These are phyloP conservation scores for Hygrophoropsis aurantiaca DNA, from an alignment of 768 basidiomycete species.

Conservation along the genomic window DNA sequence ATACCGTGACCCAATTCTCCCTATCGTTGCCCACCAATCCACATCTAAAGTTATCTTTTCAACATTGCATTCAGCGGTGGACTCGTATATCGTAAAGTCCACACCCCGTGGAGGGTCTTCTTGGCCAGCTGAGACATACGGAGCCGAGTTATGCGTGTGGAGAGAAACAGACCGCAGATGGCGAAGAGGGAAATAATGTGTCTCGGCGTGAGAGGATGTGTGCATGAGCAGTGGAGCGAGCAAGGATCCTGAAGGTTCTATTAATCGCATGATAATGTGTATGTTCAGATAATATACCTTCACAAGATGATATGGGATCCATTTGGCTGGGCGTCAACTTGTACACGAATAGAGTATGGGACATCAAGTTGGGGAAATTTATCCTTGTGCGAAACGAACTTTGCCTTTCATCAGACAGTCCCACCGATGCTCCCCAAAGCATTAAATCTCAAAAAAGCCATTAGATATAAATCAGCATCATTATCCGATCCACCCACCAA, in stretches of 20 bases:
- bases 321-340: constrained; percentile 39
- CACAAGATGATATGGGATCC: constrained; percentile 20
- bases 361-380: constrained; percentile 53
- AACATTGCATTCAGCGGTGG: constrained; percentile 47
- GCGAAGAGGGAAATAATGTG: constrained; percentile 63
- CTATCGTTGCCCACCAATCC: constrained; percentile 71
- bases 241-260: constrained; percentile 40
- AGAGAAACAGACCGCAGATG: constrained; percentile 35
- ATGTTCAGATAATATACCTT: constrained; percentile 20
- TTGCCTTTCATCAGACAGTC: constrained; percentile 24
- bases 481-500: constrained; percentile 39
- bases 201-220: constrained; percentile 56
- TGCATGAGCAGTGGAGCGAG: constrained; percentile 70
- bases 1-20: constrained; percentile 73
- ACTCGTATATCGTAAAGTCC: constrained; percentile 58
- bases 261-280: constrained; percentile 7
- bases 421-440: constrained; percentile 33
- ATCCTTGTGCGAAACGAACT: constrained; percentile 43
- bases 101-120: constrained; percentile 36
- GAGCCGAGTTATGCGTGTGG: constrained; percentile 68
- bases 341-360: constrained; percentile 68
- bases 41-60: constrained; percentile 51
- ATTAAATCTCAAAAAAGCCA: constrained; percentile 38
- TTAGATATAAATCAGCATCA: constrained; percentile 8
- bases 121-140: constrained; percentile 46